phyloP scores from a whole-genome alignment of 176 grass and related monocot genomes.

The Oryza rufipogon region DNA sequence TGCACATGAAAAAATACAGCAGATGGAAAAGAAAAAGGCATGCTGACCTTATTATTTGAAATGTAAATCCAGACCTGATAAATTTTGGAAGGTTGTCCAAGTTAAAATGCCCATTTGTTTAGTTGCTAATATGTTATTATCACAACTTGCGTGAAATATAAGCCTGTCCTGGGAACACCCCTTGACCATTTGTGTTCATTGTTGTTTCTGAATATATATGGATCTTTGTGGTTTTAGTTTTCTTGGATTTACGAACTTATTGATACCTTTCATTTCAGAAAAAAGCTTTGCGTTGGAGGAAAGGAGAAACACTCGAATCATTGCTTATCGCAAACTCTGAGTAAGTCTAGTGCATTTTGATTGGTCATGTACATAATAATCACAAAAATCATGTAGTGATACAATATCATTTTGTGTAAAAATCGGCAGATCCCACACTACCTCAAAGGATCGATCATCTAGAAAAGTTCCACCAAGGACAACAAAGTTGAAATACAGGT shows the following conservation, averaged over 20 bases:
- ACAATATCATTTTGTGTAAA: slow-evolving; percentile 43
- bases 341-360: slow-evolving; percentile 56
- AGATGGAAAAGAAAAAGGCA: neutral
- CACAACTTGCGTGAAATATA: slow-evolving; percentile 17
- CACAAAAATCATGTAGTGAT: slow-evolving; percentile 40
- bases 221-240: slow-evolving; percentile 22
- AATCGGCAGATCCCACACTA: slow-evolving; percentile 52
- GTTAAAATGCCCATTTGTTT: slow-evolving; percentile 6
- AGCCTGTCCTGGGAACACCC: neutral
- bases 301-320: slow-evolving; percentile 84
- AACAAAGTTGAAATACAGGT: slow-evolving; percentile 76
- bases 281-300: slow-evolving; percentile 75
- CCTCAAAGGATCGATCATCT: slow-evolving; percentile 60
- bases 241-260: slow-evolving; percentile 31
- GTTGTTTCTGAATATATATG: slow-evolving; percentile 12
- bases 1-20: neutral
- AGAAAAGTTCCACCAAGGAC: slow-evolving; percentile 64
- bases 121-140: slow-evolving; percentile 22
- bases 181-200: slow-evolving; percentile 4
- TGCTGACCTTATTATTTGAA: neutral
- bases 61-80: neutral
- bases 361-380: slow-evolving; percentile 31
- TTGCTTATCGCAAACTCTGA: slow-evolving; percentile 68
- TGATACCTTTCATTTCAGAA: slow-evolving; percentile 61
- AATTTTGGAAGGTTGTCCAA: slow-evolving; percentile 7